Evolutionary conservation across 192 early-diverging fungal genomes (phyloP), one percentile per base, ranked within the genome.

Genomic region (Hyaloraphidium curvatum): DNA sequence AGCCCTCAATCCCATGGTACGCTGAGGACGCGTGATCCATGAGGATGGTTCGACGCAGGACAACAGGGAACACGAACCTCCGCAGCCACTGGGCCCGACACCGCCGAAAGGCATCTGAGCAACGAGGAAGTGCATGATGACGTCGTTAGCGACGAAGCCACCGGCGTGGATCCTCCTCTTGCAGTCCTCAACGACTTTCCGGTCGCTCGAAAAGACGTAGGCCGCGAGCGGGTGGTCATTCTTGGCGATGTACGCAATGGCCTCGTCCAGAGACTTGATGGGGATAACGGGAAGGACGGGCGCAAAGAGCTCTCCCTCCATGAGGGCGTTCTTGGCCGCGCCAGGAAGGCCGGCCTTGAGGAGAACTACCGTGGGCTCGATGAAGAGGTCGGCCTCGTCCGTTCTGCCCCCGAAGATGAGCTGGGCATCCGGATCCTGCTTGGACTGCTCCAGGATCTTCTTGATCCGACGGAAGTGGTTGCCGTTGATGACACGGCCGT

Each of bases 101-200:
- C 91, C 93, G 39, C 91, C 91, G 62, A 97, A 97, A 35, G 91
- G 91, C n/a, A 86, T 52, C n/a, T 56, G 55, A 28, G 62, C 33
- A 17, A 70, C 58, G 31, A 63, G 62, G 31, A 71, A n/a, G 60
- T 83, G 79, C 53, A 86, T 67, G 55, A 88, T 53, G 9, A 74
- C 66, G 59, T 93, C 92, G 64, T 97, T 97, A 53, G 84, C 76
- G 23, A 70, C 55, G 3, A 71, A 80, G 41, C 67, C 68, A 27
- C 92, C 92, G 4, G 89, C 83, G 51, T 73, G 74, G 2, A n/a
- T n/a, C n/a, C n/a, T n/a, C n/a, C n/a, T n/a, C n/a, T n/a, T n/a
- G n/a, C n/a, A n/a, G n/a, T 75, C 65, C 13, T 82, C 62, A 25
- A 72, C 62, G 14, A 60, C 51, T 41, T 70, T 62, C 2, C 62